Evolutionary conservation across 352 stramenopile genomes (phyloP).

Genomic region (Blastocystis sp.): DNA sequence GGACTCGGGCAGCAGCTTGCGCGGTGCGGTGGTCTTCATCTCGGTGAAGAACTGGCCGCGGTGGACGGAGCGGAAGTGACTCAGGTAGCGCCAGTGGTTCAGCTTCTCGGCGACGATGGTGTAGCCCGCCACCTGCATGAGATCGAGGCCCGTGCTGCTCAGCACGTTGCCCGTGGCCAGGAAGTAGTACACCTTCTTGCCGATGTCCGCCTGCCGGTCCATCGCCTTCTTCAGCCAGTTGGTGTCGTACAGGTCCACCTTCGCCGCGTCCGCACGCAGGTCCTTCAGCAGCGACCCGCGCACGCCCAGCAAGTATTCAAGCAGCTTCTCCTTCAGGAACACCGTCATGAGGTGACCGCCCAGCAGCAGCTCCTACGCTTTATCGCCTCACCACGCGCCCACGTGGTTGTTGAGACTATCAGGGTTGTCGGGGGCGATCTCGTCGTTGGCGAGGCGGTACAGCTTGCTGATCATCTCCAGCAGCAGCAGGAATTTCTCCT

Average conservation of each 20-base stretch:
- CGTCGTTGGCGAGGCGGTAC: slow-evolving; percentile 89
- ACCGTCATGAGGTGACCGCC: slow-evolving; percentile 75
- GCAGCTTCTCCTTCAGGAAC: slow-evolving; percentile 97
- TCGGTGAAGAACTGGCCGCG: slow-evolving; percentile 98
- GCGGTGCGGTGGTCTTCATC: slow-evolving; percentile 98
- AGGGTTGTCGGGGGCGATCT: slow-evolving; percentile 91
- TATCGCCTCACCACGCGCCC: slow-evolving; percentile 68
- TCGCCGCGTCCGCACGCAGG: slow-evolving; percentile 75
- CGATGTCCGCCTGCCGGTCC: slow-evolving; percentile 84
- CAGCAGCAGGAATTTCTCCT: slow-evolving; percentile 89
- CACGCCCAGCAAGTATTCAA: slow-evolving; percentile 84
- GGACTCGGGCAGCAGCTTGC: slow-evolving; percentile 94
- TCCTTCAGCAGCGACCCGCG: slow-evolving; percentile 76
- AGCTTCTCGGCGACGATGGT: slow-evolving; percentile 98
- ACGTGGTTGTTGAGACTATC: slow-evolving; percentile 98
- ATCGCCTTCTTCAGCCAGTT: slow-evolving; percentile 87
- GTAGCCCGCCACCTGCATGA: slow-evolving; percentile 94
- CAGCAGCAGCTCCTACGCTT: slow-evolving; percentile 66
- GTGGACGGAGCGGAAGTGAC: slow-evolving; percentile 97
- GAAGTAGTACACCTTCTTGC: slow-evolving; percentile 94
- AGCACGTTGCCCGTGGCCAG: slow-evolving; percentile 97
- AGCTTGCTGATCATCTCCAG: slow-evolving; percentile 95
- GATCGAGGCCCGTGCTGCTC: slow-evolving; percentile 90
- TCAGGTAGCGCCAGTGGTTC: slow-evolving; percentile 97
- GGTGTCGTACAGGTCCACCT: slow-evolving; percentile 69